phyloP scores from a whole-genome alignment of 116 monocot genomes.

The Trichopus zeylanicus region DNA sequence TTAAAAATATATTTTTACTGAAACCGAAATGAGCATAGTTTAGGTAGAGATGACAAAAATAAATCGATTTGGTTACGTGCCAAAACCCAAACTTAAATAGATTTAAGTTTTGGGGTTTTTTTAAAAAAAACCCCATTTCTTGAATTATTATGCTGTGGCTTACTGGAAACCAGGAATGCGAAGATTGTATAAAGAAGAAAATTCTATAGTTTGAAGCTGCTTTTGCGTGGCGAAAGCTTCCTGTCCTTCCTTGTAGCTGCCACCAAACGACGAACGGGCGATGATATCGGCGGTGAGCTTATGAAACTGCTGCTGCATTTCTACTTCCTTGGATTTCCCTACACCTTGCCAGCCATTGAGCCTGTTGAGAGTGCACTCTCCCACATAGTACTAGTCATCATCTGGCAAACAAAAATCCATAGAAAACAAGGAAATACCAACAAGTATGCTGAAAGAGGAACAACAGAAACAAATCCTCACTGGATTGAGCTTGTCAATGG shows the following conservation, averaged over 20 bases:
- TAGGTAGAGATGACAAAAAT: too few relatives aligned
- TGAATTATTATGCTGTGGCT: neutral
- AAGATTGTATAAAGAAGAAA: conserved; percentile 2
- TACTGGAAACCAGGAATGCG: neutral
- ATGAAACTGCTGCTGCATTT: conserved; percentile 15
- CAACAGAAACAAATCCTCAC: neutral
- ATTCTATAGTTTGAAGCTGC: conserved; percentile 14
- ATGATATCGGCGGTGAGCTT: conserved; percentile 38
- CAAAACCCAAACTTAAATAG: too few relatives aligned
- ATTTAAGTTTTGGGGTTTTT: too few relatives aligned
- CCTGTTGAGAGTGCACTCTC: conserved; percentile 32
- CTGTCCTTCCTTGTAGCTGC: conserved; percentile 27
- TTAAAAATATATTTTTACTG: too few relatives aligned
- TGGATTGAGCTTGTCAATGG: conserved; percentile 62
- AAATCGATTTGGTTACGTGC: too few relatives aligned
- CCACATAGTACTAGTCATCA: conserved; percentile 43
- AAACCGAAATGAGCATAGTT: too few relatives aligned
- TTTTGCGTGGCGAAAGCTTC: conserved; percentile 29
- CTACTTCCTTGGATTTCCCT: conserved; percentile 13
- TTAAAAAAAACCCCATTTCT: neutral
- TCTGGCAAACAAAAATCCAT: conserved; percentile 7
- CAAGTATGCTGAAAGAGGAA: neutral
- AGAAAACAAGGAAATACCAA: neutral
- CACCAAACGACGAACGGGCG: conserved; percentile 36
- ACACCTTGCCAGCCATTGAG: conserved; percentile 23